Conservation (phyloP, 176 grass and related monocot genomes). For the Pharus latifolius region DNA sequence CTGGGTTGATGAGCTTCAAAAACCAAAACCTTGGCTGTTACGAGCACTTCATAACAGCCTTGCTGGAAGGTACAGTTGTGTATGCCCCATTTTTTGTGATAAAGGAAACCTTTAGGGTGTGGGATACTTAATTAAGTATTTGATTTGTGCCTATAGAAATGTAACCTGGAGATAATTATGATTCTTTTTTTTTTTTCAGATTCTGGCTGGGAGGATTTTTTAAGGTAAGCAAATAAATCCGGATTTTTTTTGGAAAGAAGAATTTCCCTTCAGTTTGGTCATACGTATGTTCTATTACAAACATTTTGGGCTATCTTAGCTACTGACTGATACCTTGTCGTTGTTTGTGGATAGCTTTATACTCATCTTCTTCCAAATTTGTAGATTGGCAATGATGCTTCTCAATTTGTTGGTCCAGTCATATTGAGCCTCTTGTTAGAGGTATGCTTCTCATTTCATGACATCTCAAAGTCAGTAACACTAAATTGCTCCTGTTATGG, state of each 20-base stretch:
- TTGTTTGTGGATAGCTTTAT: background rate
- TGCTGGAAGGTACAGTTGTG: conserved; percentile 53
- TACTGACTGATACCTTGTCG: background rate
- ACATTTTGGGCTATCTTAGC: background rate
- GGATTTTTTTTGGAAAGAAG: background rate
- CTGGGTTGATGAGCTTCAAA: conserved; percentile 66
- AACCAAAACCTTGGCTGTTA: conserved; percentile 84
- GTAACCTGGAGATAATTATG: background rate
- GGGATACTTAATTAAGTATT: background rate
- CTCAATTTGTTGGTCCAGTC: conserved; percentile 95
- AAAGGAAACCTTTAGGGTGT: background rate
- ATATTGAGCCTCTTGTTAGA: conserved; percentile 74
- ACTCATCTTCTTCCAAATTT: conserved; percentile 1
- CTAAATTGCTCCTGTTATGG: background rate
- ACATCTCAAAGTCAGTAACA: background rate
- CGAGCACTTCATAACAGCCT: conserved; percentile 85
- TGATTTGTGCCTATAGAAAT: background rate
- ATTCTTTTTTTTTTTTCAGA: conserved; percentile 35
- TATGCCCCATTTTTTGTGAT: background rate
- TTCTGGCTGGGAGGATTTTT: conserved; percentile 96
- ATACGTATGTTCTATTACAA: background rate
- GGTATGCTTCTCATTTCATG: conserved; percentile 32
- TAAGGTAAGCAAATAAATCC: conserved; percentile 44
- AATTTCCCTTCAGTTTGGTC: background rate
- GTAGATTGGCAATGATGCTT: conserved; percentile 94